Base-by-base conservation (phyloP, 352 stramenopile species). In the Pythium monospermum region DNA sequence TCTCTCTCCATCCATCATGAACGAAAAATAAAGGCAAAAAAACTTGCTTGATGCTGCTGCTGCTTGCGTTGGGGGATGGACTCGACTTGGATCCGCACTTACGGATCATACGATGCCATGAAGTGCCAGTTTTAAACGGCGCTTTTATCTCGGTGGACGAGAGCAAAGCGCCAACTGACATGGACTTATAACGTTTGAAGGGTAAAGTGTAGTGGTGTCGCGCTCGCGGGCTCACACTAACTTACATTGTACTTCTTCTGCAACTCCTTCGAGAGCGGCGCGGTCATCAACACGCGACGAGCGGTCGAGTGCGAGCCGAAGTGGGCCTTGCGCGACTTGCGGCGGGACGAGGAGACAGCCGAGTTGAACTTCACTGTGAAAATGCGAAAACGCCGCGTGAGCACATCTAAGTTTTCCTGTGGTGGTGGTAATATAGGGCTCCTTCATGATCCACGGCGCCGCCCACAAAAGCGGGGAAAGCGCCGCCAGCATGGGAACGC, bases 301-400 rank as follows among this genome's bases (percentile, higher is more conserved):
- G 90, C 83, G 56, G 94, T 96, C 69, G 95, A 99, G 77, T 98
- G 93, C 52, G 97, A 90, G 60, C 82, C 79, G 78, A 99, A 99
- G 84, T 99, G 97, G 54, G 97, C 97, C 96, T 99, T 99, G 64
- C 97, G 96, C 70, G 69, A 89, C 92, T 99, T 99, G 60, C 97
- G 91, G 69, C 97, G 94, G 68, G 91, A 98, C 61, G 88, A 96
- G 61, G 88, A 92, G 45, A 96, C 85, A 64, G 91, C 94, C 65
- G 85, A 87, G 81, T 96, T 97, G 76, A 96, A 96, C 74, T 97
- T 97, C 86, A 94, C 80, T 92, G 66, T 66, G 31, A 30, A 23
- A 32, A 48, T 15, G 28, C 15, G 6, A 27, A 26, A 15, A 16
- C 36, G 1, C n/a, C 13, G 44, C 44, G 45, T 61, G 45, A 53